Evolutionary conservation across 352 stramenopile species (phyloP).

Genomic region (Phytophthora cactorum): DNA sequence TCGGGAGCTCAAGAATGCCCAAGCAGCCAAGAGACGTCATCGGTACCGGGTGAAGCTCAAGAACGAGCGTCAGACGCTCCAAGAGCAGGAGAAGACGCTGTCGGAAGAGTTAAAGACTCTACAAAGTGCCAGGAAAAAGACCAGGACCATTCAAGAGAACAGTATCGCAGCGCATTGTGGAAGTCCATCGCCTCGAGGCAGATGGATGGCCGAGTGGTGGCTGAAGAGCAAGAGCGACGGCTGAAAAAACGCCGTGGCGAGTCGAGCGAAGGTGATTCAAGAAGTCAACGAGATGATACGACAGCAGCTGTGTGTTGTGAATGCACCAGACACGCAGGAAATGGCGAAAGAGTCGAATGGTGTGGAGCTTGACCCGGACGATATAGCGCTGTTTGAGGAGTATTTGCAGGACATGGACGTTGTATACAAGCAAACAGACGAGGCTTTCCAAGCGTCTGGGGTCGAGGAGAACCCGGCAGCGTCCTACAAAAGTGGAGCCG

Average conservation of each 20-base stretch:
- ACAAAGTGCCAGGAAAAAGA: conserved; percentile 8
- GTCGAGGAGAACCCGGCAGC: not conserved
- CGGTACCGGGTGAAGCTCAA: conserved; percentile 38
- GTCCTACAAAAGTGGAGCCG: conserved; percentile 11
- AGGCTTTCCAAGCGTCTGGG: conserved; percentile 14
- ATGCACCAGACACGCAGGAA: not conserved
- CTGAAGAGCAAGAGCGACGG: conserved; percentile 22
- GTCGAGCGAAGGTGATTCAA: conserved; percentile 22
- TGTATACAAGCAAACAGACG: conserved; percentile 24
- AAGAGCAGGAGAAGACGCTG: conserved; percentile 17
- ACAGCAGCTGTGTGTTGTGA: not conserved
- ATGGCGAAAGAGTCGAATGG: not conserved
- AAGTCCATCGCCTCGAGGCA: conserved; percentile 25
- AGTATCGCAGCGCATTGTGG: conserved; percentile 14
- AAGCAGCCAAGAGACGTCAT: conserved; percentile 29
- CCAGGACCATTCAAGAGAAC: not conserved
- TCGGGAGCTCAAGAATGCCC: conserved; percentile 9
- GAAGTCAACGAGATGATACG: conserved; percentile 20
- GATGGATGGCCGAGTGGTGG: conserved; percentile 27
- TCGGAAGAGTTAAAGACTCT: conserved; percentile 16
- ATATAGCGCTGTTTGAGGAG: conserved; percentile 24
- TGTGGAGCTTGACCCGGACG: conserved; percentile 8
- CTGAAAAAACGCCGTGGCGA: conserved; percentile 22
- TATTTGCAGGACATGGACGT: conserved; percentile 31
- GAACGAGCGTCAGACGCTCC: conserved; percentile 31